Conservation (phyloP, 2,329 filamentous ascomycete species). For the Akanthomyces lecanii region DNA sequence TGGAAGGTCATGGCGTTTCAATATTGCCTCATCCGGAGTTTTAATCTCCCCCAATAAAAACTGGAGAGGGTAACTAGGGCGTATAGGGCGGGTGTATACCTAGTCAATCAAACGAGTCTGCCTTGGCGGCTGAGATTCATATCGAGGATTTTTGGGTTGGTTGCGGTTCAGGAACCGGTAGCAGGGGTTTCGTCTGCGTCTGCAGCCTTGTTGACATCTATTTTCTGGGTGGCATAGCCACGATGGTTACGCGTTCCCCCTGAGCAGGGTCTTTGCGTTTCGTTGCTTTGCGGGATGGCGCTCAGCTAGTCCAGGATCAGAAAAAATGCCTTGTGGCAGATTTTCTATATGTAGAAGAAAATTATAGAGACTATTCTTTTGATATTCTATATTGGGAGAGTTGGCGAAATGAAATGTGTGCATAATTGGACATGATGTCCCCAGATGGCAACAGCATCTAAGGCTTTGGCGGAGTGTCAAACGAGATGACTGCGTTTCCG, state of each 20-base stretch:
- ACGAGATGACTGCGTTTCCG: not conserved
- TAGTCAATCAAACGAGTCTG: not conserved
- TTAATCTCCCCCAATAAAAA: not conserved
- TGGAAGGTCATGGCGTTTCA: not conserved
- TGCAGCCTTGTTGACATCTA: not conserved
- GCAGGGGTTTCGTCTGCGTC: not conserved
- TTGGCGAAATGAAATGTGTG: not conserved
- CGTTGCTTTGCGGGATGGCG: not conserved
- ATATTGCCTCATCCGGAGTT: not conserved
- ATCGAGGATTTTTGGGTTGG: not conserved
- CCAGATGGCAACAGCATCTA: not conserved
- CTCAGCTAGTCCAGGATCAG: not conserved
- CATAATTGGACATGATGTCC: not conserved
- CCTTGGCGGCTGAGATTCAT: not conserved
- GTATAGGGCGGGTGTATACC: not conserved
- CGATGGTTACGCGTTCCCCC: conserved; percentile 8
- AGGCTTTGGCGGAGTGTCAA: not conserved
- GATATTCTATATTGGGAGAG: no score
- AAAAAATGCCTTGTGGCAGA: not conserved
- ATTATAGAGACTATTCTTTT: not conserved
- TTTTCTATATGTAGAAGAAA: not conserved
- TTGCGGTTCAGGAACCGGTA: not conserved
- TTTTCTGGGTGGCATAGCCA: conserved; percentile 4
- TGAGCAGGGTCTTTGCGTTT: not conserved
- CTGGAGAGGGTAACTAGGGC: not conserved